Conservation (phyloP, 2,329 filamentous ascomycete genomes). For the Colletotrichum sp. region DNA sequence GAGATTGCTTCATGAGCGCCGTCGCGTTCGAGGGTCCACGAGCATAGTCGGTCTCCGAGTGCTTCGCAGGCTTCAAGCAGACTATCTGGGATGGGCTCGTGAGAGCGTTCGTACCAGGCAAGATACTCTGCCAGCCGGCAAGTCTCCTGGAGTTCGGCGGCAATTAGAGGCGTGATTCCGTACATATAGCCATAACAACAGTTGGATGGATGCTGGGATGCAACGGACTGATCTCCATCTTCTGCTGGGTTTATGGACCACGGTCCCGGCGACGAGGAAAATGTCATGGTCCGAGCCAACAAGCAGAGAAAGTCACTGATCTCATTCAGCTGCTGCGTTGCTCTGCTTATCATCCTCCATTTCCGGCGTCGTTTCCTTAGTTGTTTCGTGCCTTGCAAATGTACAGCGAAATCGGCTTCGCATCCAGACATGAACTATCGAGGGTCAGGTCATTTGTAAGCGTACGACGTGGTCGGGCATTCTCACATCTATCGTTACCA, state of each 20-base stretch:
- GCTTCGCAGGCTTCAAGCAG: neutral
- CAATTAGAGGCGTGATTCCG: neutral
- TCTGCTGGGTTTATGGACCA: neutral
- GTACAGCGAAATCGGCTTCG: neutral
- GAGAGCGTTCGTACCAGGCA: neutral
- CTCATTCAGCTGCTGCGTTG: neutral
- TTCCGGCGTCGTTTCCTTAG: neutral
- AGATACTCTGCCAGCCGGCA: neutral
- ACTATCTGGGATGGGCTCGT: neutral
- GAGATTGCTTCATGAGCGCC: neutral
- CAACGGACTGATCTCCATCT: neutral
- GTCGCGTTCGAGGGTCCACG: neutral
- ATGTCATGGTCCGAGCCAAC: neutral
- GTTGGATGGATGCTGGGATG: neutral
- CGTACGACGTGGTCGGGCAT: neutral
- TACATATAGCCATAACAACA: constrained; percentile 6
- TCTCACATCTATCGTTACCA: neutral
- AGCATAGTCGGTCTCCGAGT: neutral
- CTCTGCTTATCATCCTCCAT: neutral
- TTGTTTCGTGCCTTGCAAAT: neutral
- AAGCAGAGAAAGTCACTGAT: neutral
- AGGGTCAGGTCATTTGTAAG: neutral
- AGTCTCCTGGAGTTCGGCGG: neutral
- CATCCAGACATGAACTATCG: neutral
- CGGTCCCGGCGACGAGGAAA: neutral